phyloP scores from a whole-genome alignment of 805 yeast genomes.

The Candida pini region DNA sequence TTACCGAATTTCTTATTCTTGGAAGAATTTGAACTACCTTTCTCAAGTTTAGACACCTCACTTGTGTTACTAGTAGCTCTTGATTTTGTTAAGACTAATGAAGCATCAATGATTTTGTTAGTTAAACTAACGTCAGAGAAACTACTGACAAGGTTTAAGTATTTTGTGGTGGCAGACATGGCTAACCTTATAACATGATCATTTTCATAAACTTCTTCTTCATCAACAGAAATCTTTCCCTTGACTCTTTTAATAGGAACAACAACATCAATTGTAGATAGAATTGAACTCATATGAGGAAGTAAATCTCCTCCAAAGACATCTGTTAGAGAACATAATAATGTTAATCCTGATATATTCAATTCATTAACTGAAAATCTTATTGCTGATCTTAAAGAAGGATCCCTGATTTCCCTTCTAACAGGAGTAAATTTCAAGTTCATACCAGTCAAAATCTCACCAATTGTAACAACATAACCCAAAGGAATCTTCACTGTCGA shows the following conservation, averaged over 20 bases:
- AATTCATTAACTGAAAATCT: slow-evolving; percentile 36
- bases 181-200: slow-evolving; percentile 27
- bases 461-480: slow-evolving; percentile 46
- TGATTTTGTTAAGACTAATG: slow-evolving; percentile 41
- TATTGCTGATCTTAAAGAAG: slow-evolving; percentile 39
- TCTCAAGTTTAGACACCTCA: slow-evolving; percentile 1
- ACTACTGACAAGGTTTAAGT: slow-evolving; percentile 18
- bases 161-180: slow-evolving; percentile 24
- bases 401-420: slow-evolving; percentile 55
- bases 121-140: slow-evolving; percentile 46
- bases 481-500: slow-evolving; percentile 50
- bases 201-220: slow-evolving; percentile 25
- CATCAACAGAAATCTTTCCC: slow-evolving; percentile 35
- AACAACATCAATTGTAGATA: slow-evolving; percentile 51
- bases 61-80: slow-evolving; percentile 20
- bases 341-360: slow-evolving; percentile 39
- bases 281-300: slow-evolving; percentile 45
- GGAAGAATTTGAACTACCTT: slow-evolving; percentile 10
- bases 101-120: slow-evolving; percentile 52
- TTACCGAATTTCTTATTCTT: slow-evolving; percentile 27
- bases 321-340: slow-evolving; percentile 34
- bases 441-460: slow-evolving; percentile 51
- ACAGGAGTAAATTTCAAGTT: slow-evolving; percentile 50
- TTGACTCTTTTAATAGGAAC: slow-evolving; percentile 46
- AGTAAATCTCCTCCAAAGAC: slow-evolving; percentile 32